A percentile compares a stretch with the other conserved stretches of the same genome.
These are phyloP conservation scores for Alnus glutinosa DNA, from an alignment of 306 rosid species.

Conservation along the genomic window DNA sequence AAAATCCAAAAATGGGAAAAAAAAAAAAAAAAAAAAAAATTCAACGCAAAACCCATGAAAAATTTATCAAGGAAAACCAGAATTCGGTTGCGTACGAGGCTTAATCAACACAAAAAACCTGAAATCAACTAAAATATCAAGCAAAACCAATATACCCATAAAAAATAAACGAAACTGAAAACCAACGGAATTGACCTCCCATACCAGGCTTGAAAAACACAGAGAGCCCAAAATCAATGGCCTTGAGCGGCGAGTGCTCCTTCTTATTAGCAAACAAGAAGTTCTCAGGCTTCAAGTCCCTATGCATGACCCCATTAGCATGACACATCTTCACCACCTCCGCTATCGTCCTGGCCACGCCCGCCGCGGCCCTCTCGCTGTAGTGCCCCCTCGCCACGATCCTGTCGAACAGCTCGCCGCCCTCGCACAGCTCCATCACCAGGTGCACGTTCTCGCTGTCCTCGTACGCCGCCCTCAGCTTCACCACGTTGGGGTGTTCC, in stretches of 20 bases:
- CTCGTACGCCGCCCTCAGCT: conserved; percentile 69
- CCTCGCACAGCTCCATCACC: conserved; percentile 87
- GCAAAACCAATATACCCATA: background rate
- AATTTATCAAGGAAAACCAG: background rate
- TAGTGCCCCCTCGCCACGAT: conserved; percentile 86
- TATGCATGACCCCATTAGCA: conserved; percentile 76
- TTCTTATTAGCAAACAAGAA: conserved; percentile 76
- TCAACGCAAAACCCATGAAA: background rate
- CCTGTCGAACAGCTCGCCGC: conserved; percentile 82
- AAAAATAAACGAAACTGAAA: background rate
- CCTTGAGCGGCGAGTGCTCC: conserved; percentile 77
- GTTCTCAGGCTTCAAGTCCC: conserved; percentile 89
- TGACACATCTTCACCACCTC: conserved; percentile 93
- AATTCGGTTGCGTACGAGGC: background rate
- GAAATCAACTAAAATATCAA: background rate
- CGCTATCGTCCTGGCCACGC: conserved; percentile 67
- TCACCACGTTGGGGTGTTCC: conserved; percentile 77
- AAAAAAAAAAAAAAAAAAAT: background rate
- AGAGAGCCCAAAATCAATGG: conserved; percentile 83
- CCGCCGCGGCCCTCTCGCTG: conserved; percentile 83
- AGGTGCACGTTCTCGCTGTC: conserved; percentile 82
- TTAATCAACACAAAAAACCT: background rate
- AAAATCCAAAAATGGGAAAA: too few relatives aligned
- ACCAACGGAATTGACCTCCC: background rate
- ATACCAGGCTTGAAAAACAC: conserved; percentile 82